A percentile compares a stretch with the other conserved stretches of the same genome.
Evolutionary conservation across 1,139 yeast genomes (phyloP).

Genomic region (Geotrichum europaeum): DNA sequence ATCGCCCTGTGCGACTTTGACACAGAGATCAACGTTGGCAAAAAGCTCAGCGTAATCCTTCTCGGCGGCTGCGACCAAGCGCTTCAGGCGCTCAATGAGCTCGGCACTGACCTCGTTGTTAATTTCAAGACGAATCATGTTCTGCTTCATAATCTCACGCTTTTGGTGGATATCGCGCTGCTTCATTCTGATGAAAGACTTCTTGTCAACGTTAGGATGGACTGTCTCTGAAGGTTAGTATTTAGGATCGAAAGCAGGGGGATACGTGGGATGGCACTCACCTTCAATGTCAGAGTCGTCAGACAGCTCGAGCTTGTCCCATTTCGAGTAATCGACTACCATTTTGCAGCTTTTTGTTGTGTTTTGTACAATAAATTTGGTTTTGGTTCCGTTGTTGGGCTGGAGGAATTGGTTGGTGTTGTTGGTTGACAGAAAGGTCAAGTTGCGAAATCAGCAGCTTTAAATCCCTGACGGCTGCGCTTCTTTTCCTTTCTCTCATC

Average conservation of each 20-base stretch:
- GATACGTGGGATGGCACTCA: conserved; percentile 15
- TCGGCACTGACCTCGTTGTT: conserved; percentile 74
- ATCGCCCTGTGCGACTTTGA: conserved; percentile 25
- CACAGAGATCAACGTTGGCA: conserved; percentile 9
- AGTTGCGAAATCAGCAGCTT: background rate
- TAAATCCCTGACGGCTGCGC: background rate
- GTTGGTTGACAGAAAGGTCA: background rate
- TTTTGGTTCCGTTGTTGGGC: background rate
- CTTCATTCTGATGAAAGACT: conserved; percentile 89
- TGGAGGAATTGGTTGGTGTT: background rate
- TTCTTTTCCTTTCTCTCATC: background rate
- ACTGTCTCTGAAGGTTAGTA: conserved; percentile 38
- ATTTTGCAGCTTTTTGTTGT: conserved; percentile 14
- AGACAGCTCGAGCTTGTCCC: conserved; percentile 94
- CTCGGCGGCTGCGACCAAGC: conserved; percentile 40
- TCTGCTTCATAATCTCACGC: conserved; percentile 70
- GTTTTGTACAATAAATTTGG: background rate
- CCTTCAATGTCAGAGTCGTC: conserved; percentile 90
- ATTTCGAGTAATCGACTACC: conserved; percentile 84
- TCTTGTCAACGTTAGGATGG: conserved; percentile 96
- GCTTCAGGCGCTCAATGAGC: conserved; percentile 66
- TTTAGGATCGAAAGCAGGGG: background rate
- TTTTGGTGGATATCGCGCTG: conserved; percentile 96
- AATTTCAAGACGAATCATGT: conserved; percentile 66
- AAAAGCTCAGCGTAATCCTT: conserved; percentile 8